A percentile compares a stretch with the other conserved stretches of the same genome.
These are phyloP conservation scores for Russula virescens DNA, from an alignment of 768 basidiomycete genomes.

Conservation along the genomic window DNA sequence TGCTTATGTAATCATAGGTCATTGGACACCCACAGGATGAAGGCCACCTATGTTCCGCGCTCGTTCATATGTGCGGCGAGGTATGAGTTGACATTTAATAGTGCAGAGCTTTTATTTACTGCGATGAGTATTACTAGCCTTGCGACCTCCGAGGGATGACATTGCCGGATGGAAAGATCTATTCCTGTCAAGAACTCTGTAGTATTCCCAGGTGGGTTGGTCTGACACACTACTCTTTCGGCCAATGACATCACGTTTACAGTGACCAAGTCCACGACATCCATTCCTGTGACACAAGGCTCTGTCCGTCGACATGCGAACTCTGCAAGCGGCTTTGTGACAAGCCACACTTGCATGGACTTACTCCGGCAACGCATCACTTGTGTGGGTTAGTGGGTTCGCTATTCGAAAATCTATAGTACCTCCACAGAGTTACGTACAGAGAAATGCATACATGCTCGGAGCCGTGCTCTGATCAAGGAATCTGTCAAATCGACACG, in stretches of 20 bases:
- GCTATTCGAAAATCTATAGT: not conserved
- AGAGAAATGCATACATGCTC: conserved; percentile 50
- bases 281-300: conserved; percentile 47
- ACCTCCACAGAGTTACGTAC: not conserved
- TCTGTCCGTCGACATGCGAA: conserved; percentile 50
- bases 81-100: conserved; percentile 28
- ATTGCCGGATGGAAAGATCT: conserved; percentile 5
- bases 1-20: conserved; percentile 33
- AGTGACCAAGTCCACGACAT: conserved; percentile 42
- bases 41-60: conserved; percentile 49
- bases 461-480: conserved; percentile 38
- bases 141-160: conserved; percentile 14
- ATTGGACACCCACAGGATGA: conserved; percentile 40
- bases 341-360: conserved; percentile 46
- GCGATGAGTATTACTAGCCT: conserved; percentile 8
- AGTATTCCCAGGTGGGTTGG: conserved; percentile 9
- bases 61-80: conserved; percentile 50
- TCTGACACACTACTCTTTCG: not conserved
- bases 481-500: conserved; percentile 56
- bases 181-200: conserved; percentile 17
- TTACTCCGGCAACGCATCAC: conserved; percentile 38
- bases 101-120: not conserved
- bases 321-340: conserved; percentile 51
- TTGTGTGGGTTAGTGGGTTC: conserved; percentile 46
- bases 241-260: not conserved